phyloP scores from a whole-genome alignment of 2,329 filamentous ascomycete species.

The Nectriaceae sp. region DNA sequence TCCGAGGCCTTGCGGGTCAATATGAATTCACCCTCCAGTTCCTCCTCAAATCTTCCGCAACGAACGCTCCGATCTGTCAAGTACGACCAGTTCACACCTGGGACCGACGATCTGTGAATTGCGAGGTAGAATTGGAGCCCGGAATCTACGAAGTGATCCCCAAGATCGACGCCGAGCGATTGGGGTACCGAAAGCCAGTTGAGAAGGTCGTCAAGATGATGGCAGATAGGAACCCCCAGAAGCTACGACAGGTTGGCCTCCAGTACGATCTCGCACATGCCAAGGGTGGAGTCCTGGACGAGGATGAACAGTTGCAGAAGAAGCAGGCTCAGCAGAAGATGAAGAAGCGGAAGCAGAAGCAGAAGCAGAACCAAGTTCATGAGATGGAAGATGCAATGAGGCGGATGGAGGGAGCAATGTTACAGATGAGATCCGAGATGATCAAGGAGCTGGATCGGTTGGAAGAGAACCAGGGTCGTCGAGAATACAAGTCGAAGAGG shows the following conservation, averaged over 20 bases:
- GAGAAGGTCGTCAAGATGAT: slow-evolving; percentile 59
- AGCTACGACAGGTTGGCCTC: slow-evolving; percentile 61
- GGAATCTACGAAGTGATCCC: slow-evolving; percentile 70
- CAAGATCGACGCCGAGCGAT: slow-evolving; percentile 61
- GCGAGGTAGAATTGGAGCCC: slow-evolving; percentile 70
- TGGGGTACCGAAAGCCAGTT: slow-evolving; percentile 47
- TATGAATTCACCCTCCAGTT: slow-evolving; percentile 47
- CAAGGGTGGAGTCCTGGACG: slow-evolving; percentile 55
- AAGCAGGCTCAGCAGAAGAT: slow-evolving; percentile 27
- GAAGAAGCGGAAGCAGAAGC: slow-evolving; percentile 25
- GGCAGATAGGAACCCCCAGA: slow-evolving; percentile 55
- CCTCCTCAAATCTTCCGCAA: slow-evolving; percentile 33
- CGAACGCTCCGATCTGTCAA: slow-evolving; percentile 20
- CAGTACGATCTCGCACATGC: slow-evolving; percentile 63
- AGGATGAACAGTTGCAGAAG: slow-evolving; percentile 42
- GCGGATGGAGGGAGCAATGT: slow-evolving; percentile 25
- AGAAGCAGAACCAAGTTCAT: slow-evolving; percentile 18
- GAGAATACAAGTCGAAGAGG: slow-evolving; percentile 17
- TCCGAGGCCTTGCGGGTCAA: slow-evolving; percentile 45
- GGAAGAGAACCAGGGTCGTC: slow-evolving; percentile 5
- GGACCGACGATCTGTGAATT: slow-evolving; percentile 66
- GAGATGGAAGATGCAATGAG: slow-evolving; percentile 28
- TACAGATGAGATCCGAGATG: slow-evolving; percentile 28
- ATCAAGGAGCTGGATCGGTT: slow-evolving; percentile 5
- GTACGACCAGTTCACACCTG: slow-evolving; percentile 26